Percentiles rank a stretch among this genome's conserved stretches.
phyloP scores from a whole-genome alignment of 2,329 filamentous ascomycete species.

The Neonectria ditissima region DNA sequence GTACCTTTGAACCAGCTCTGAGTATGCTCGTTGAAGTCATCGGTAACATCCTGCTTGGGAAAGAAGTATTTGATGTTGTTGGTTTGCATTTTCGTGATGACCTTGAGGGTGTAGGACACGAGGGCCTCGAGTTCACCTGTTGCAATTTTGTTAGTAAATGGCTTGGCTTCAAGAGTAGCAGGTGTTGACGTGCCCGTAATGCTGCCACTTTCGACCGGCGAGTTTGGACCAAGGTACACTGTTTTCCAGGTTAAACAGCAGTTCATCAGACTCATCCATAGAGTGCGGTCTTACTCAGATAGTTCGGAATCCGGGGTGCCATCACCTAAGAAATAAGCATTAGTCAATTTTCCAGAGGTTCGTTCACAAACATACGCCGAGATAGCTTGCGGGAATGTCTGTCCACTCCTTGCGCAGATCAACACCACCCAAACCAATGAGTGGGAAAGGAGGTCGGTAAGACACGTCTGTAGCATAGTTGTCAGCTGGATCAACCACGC shows the following conservation, averaged over 20 bases:
- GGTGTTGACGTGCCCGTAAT: not conserved
- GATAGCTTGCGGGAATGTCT: not conserved
- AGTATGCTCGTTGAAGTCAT: conserved; percentile 9
- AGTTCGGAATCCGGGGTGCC: not conserved
- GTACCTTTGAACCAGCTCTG: conserved; percentile 15
- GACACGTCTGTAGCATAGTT: not conserved
- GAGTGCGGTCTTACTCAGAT: not conserved
- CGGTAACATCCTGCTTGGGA: conserved; percentile 2
- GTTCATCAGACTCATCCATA: not conserved
- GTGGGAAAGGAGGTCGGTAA: conserved; percentile 3
- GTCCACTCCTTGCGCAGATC: conserved; percentile 4
- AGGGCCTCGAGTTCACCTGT: not conserved
- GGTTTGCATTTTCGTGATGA: conserved; percentile 10
- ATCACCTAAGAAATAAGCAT: not conserved
- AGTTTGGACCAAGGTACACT: not conserved
- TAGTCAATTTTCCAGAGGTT: not conserved
- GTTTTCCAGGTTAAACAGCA: not conserved
- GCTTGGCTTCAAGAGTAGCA: not conserved
- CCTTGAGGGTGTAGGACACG: not conserved
- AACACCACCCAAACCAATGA: not conserved
- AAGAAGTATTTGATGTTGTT: conserved; percentile 15
- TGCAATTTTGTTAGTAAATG: not conserved
- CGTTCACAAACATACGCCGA: not conserved
- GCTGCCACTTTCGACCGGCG: not conserved
- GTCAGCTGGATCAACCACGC: not conserved